Conservation (phyloP, 768 basidiomycete species). For the Kwoniella heveanensis region DNA sequence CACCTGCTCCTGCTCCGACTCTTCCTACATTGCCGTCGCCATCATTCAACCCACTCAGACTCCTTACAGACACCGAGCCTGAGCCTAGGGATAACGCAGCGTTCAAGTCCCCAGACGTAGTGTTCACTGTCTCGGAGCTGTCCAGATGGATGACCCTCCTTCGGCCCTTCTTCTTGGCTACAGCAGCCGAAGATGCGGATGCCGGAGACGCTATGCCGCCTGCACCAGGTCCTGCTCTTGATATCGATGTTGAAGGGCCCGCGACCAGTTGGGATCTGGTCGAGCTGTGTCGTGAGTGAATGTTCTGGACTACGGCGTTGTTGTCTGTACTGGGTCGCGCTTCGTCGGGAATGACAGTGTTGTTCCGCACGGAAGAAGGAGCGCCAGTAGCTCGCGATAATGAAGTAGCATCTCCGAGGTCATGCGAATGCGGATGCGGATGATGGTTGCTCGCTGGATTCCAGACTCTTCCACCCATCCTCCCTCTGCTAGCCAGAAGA, state of each 20-base stretch:
- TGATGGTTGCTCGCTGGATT: background rate
- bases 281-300: constrained; percentile 7
- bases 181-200: constrained; percentile 14
- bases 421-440: constrained; percentile 8
- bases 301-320: no score
- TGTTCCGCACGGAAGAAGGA: no score
- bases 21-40: background rate
- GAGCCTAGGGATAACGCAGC: background rate
- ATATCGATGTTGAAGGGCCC: background rate
- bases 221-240: background rate
- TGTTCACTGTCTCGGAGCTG: background rate
- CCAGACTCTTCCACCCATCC: background rate
- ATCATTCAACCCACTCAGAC: background rate
- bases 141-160: constrained; percentile 46
- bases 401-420: no score
- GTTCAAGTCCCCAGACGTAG: background rate
- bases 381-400: no score
- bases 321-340: no score
- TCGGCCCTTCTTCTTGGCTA: constrained; percentile 33
- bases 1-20: constrained; percentile 5
- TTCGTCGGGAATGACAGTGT: no score
- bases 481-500: constrained; percentile 19
- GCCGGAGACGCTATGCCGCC: background rate
- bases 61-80: background rate
- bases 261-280: background rate